Evolutionary conservation across 352 stramenopile species (phyloP), one percentile per base, ranked within the genome.

Genomic region (Globisporangium heterothallicum): DNA sequence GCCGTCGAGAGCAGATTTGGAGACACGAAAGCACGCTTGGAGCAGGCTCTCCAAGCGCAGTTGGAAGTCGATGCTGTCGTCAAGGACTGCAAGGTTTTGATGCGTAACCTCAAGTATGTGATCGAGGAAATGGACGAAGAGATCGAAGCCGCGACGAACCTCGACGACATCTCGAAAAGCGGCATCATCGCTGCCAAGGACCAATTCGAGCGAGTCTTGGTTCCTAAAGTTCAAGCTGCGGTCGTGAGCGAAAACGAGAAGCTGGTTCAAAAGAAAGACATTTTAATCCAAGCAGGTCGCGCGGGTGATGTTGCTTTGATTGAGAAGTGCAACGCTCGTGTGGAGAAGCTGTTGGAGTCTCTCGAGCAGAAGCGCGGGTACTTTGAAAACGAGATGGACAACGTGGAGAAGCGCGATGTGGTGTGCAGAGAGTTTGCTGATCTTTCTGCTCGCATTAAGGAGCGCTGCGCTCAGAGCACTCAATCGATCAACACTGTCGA

Each of bases 61-160:
- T 64, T 75, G 46, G 70, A 89, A 46, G 70, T 94, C 12, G 82
- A 92, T 40, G 74, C 76, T 0, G 84, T 96, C 14, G 84, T 87
- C 27, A 92, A 94, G 66, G 85, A 94, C 54, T 86, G 75, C 66
- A 92, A 90, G 59, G 66, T 84, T 8, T 61, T 89, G 32, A 90
- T 92, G 71, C 80, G 82, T 38, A 91, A 88, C 51, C 74, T 96
- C 35, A 93, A 92, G 73, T 94, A 95, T 59, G 74, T 78, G 6
- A 88, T 95, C 13, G 83, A 92, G 58, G 77, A 91, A 52, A 86
- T 96, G 74, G 85, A 94, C 41, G 83, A 94, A 56, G 80, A 93
- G 60, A 76, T 94, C 18, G 80, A 89, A 54, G 75, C 77, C 4
- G 75, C 75, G 18, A 87, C 75, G 3, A 86, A 86, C 58, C 59